Percentiles rank a stretch among this genome's conserved stretches.
These are phyloP conservation scores for Lyophyllum decastes DNA, from an alignment of 768 basidiomycete species.

Conservation along the genomic window DNA sequence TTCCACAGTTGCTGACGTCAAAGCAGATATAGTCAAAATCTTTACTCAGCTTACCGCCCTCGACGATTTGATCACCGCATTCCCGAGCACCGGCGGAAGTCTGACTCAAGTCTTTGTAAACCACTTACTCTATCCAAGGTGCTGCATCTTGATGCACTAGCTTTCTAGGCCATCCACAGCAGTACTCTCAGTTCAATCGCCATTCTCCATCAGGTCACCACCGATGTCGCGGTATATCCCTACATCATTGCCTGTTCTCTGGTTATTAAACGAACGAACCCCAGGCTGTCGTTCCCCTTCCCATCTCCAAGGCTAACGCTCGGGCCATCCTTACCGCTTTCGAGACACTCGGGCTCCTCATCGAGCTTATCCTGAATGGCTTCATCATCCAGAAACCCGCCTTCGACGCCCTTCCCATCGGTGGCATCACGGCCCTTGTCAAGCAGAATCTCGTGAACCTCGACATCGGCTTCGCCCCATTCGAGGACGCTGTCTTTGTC, in stretches of 20 bases:
- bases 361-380: constrained; percentile 21
- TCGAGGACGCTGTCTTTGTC: constrained; percentile 19
- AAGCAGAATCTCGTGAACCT: constrained; percentile 28
- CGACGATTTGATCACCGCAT: constrained; percentile 29
- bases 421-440: constrained; percentile 29
- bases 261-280: not conserved
- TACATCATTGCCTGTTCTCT: not conserved
- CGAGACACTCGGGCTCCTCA: constrained; percentile 25
- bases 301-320: constrained; percentile 25
- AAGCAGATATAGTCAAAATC: constrained; percentile 26
- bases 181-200: constrained; percentile 19
- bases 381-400: constrained; percentile 27
- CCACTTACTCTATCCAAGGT: not conserved
- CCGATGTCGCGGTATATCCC: constrained; percentile 24
- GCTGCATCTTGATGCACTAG: not conserved
- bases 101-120: constrained; percentile 29
- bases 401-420: constrained; percentile 30
- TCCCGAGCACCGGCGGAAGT: constrained; percentile 20
- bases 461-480: constrained; percentile 20
- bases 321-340: constrained; percentile 23
- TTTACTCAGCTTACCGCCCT: constrained; percentile 26
- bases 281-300: constrained; percentile 17
- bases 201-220: constrained; percentile 23
- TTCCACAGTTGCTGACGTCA: constrained; percentile 28
- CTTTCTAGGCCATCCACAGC: constrained; percentile 30